Conservation (phyloP, 2,329 filamentous ascomycete species). For the Trichoderma harzianum region DNA sequence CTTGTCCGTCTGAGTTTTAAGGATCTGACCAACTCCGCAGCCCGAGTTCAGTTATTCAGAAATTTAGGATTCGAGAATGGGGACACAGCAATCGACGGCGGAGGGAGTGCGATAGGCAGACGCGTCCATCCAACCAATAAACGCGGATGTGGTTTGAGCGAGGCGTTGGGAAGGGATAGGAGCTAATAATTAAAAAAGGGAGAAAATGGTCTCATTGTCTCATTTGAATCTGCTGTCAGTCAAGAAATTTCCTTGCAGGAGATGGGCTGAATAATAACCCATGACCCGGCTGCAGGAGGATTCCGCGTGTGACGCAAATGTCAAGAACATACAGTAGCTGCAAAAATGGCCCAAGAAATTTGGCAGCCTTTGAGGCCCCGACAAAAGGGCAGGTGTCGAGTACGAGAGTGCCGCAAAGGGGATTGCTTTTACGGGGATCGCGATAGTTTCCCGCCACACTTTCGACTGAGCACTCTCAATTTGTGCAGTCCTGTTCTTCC, state of each 20-base stretch:
- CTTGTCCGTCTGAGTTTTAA: neutral
- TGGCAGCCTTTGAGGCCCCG: neutral
- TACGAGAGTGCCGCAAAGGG: neutral
- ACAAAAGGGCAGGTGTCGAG: neutral
- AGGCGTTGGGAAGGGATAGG: neutral
- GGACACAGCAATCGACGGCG: neutral
- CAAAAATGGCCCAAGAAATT: neutral
- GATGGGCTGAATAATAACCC: neutral
- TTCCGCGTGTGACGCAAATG: neutral
- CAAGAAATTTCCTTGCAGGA: neutral
- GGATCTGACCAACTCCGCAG: neutral
- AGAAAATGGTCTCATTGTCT: neutral
- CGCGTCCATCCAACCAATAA: neutral
- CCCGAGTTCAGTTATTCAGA: neutral
- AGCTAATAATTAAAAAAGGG: slow-evolving; percentile 3
- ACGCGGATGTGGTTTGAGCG: neutral
- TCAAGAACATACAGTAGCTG: neutral
- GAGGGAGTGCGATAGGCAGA: neutral
- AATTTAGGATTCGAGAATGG: neutral
- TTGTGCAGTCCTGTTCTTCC: neutral
- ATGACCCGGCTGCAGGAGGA: neutral
- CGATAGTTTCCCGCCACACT: neutral
- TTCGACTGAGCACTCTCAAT: neutral
- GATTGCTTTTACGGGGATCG: neutral
- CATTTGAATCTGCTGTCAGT: neutral